A percentile compares a stretch with the other conserved stretches of the same genome.
Conservation (phyloP, 1,284 basidiomycete genomes). For the Malassezia restricta region DNA sequence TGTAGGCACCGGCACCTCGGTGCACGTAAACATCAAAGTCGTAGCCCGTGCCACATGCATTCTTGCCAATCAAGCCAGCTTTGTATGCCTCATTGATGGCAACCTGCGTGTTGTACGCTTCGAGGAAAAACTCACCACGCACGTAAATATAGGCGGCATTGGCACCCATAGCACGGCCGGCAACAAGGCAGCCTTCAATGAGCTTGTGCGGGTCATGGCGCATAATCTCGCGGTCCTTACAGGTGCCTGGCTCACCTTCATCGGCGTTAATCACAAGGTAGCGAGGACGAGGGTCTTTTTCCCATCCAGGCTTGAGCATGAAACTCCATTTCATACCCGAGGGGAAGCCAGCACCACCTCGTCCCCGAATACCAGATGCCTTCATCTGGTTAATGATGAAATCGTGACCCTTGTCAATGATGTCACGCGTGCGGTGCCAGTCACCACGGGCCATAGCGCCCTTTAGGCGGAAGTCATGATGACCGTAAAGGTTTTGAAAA, state of each 20-base stretch:
- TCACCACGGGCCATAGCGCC: slow-evolving; percentile 62
- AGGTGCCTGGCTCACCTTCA: slow-evolving; percentile 96
- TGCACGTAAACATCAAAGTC: slow-evolving; percentile 92
- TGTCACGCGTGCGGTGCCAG: slow-evolving; percentile 96
- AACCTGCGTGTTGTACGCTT: slow-evolving; percentile 81
- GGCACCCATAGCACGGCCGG: slow-evolving; percentile 95
- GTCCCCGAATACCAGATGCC: slow-evolving; percentile 85
- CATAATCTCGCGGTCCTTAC: slow-evolving; percentile 96
- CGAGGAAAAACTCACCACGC: slow-evolving; percentile 93
- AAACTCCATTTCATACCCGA: slow-evolving; percentile 92
- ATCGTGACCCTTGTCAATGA: slow-evolving; percentile 82
- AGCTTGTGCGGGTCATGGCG: slow-evolving; percentile 97
- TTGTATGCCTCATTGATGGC: slow-evolving; percentile 92
- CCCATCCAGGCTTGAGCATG: slow-evolving; percentile 98
- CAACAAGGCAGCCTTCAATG: slow-evolving; percentile 91
- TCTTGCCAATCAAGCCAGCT: slow-evolving; percentile 77
- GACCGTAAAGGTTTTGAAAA: slow-evolving; percentile 45
- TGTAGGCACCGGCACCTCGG: slow-evolving; percentile 93
- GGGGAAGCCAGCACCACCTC: slow-evolving; percentile 94
- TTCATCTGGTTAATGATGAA: slow-evolving; percentile 96
- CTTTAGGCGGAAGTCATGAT: slow-evolving; percentile 44
- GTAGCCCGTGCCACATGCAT: slow-evolving; percentile 85
- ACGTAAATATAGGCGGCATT: slow-evolving; percentile 97
- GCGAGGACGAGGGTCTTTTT: slow-evolving; percentile 81
- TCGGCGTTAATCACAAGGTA: slow-evolving; percentile 97